Base-by-base conservation (phyloP, 495 filamentous ascomycete genomes). In the Trichoderma orchidacearum region DNA sequence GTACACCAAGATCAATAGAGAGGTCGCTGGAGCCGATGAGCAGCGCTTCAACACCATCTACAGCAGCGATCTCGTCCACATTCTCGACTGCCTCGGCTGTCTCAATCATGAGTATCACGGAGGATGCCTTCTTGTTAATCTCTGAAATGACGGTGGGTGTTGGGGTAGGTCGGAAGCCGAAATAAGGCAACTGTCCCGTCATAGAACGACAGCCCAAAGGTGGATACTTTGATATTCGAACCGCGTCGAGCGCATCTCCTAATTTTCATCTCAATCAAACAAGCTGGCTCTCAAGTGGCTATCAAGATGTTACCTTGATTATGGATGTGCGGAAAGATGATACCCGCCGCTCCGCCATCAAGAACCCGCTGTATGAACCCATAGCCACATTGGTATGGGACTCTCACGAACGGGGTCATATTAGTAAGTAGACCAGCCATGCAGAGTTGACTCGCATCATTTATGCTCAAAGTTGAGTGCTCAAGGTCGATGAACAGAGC, bases 331-430 rank as follows among this genome's bases (percentile, higher is more conserved):
- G 61, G 61, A 31, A 62, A 56, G 15, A 63, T 59, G 13, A 62
- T 45, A 13, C 61, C 61, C 60, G 56, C 59, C 3, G 51, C 60
- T 5, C 60, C 61, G 5, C 56, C 60, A 30, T 62, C 61, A 23
- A 63, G 54, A n/a, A 62, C 61, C 41, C 36, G 36, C 34, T 63
- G 61, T 3, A 63, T 53, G 34, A 56, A 62, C 27, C 61, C 60
- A 8, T 56, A 28, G 17, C 61, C 61, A 38, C 61, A 63, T 52
- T 62, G 52, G 50, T 54, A 53, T 8, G 61, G 62, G 32, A 35
- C 32, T 8, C 32, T 8, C 8, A 35, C 32, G 32, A 35, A 35
- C n/a, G 32, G 32, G 8, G 32, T 35, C 8, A 35, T 8, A n/a
- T n/a, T n/a, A n/a, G 8, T 35, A n/a, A 35, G 32, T 8, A 35